These are phyloP conservation scores for Amphichorda felina DNA, from an alignment of 2,329 filamentous ascomycete genomes.

Conservation along the genomic window DNA sequence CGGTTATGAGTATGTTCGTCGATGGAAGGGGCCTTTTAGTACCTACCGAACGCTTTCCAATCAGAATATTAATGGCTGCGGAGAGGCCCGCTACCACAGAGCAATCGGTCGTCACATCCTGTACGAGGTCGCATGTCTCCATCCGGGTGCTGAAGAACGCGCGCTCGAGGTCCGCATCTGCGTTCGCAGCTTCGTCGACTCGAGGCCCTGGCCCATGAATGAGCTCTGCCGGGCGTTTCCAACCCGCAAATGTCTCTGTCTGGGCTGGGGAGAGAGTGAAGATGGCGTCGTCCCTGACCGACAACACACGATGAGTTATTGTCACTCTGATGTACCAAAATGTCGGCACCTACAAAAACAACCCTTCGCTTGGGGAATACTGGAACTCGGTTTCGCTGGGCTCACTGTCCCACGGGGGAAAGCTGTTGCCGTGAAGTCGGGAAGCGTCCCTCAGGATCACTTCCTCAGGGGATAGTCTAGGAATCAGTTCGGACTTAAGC, in stretches of 20 bases:
- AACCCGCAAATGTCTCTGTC: slow-evolving; percentile 63
- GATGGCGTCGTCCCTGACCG: slow-evolving; percentile 49
- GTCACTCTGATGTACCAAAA: too few relatives aligned
- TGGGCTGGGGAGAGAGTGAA: slow-evolving; percentile 68
- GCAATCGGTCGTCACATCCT: slow-evolving; percentile 92
- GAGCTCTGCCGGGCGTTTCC: slow-evolving; percentile 67
- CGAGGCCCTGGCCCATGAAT: slow-evolving; percentile 16
- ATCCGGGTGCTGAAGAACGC: slow-evolving; percentile 41
- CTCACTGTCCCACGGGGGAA: slow-evolving; percentile 69
- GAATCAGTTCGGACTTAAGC: slow-evolving; percentile 44
- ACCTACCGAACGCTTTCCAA: slow-evolving; percentile 55
- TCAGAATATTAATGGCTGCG: slow-evolving; percentile 59
- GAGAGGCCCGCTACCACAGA: slow-evolving; percentile 94
- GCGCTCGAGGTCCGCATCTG: slow-evolving; percentile 12
- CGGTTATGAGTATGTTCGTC: not conserved
- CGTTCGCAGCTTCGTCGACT: not conserved
- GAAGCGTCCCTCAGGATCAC: slow-evolving; percentile 62
- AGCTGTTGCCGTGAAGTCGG: slow-evolving; percentile 69
- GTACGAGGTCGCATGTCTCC: slow-evolving; percentile 68
- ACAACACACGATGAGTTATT: not conserved
- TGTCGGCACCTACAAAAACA: not conserved
- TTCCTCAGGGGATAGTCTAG: slow-evolving; percentile 1
- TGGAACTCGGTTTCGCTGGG: slow-evolving; percentile 52
- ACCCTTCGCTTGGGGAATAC: slow-evolving; percentile 27
- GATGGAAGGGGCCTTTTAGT: not conserved